Evolutionary conservation across 2,329 filamentous ascomycete genomes (phyloP).

Genomic region (Colletotrichum sp.): DNA sequence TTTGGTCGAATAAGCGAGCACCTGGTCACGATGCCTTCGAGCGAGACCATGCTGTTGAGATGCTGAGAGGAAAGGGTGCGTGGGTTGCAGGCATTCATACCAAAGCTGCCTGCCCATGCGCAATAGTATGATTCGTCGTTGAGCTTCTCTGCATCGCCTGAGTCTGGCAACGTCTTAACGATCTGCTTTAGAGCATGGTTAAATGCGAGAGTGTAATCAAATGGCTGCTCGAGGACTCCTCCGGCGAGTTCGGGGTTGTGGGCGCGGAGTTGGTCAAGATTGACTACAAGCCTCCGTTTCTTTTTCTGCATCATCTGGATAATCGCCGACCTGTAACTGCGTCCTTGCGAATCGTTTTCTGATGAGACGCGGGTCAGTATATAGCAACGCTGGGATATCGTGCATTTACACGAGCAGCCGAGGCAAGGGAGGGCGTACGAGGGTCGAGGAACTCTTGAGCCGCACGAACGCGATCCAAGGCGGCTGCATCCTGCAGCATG

Average conservation of each 20-base stretch:
- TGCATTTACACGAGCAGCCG: not conserved
- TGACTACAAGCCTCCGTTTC: conserved; percentile 70
- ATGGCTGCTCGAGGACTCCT: conserved; percentile 81
- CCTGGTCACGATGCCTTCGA: conserved; percentile 97
- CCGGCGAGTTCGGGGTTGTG: conserved; percentile 84
- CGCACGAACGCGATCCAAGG: conserved; percentile 81
- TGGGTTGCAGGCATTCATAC: conserved; percentile 92
- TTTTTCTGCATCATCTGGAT: conserved; percentile 76
- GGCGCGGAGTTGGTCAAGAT: conserved; percentile 88
- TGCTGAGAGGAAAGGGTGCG: conserved; percentile 88
- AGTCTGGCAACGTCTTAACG: conserved; percentile 78
- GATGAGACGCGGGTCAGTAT: not conserved
- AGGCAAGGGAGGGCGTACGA: conserved; percentile 59
- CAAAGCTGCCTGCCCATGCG: conserved; percentile 96
- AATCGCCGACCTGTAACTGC: conserved; percentile 90
- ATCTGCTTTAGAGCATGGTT: conserved; percentile 90
- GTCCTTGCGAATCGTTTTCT: conserved; percentile 56
- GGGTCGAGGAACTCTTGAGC: conserved; percentile 96
- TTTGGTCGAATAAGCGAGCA: conserved; percentile 96
- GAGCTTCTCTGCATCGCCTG: conserved; percentile 75
- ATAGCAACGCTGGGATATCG: conserved; percentile 16
- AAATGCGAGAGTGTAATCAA: conserved; percentile 88
- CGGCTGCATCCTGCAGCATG: conserved; percentile 84
- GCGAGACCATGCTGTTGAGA: conserved; percentile 94
- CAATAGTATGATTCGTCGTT: conserved; percentile 92